Base-by-base conservation (phyloP, 2,329 filamentous ascomycete species). In the Hypoxylon rubiginosum region DNA sequence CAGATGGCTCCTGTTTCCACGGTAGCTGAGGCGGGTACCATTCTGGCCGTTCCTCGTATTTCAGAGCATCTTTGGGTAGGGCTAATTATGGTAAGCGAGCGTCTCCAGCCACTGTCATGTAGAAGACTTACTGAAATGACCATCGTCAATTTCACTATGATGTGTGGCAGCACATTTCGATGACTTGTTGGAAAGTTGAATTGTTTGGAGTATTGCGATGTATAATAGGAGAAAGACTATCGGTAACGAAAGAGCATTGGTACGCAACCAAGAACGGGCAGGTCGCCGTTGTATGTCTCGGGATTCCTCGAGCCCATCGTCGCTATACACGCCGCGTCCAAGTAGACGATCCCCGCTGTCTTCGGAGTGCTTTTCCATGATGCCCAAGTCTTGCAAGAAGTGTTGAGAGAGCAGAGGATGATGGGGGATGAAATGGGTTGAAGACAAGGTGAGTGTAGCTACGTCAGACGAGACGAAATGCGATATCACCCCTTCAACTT, bases 1-100 rank as follows among this genome's bases (percentile, higher is more conserved):
- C 60, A 4, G 68, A 70, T 13, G 68, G 68, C 13, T 56, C 62
- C 51, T 62, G 61, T 10, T 70, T 46, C 68, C 68, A 70, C 1
- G 68, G 68, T n/a, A 56, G 24, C 17, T 63, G 59, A 54, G 54
- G 60, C 1, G 49, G 46, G 36, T 51, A 54, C 68, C 68, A 70
- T 21, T 64, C 68, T 48, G 51, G 57, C 28, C 64, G 58, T 21
- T 68, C 68, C 53, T 70, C 68, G 13, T 66, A 70, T 13, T 62
- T 19, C n/a, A 70, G 21, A n/a, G 51, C 52, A 10, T 64, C 59
- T n/a, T 36, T 43, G 3, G 58, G 53, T 13, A 70, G 30, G 11
- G 60, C 68, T 68, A 51, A 26, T 39, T 10, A 10, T 9, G 9
- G n/a, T 62, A 32, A 64, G 58, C 41, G 30, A 50, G 30, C 32